Percentiles rank a stretch among this genome's conserved stretches.
Conservation (phyloP, 2,329 filamentous ascomycete species). For the Cladosporium sp. region DNA sequence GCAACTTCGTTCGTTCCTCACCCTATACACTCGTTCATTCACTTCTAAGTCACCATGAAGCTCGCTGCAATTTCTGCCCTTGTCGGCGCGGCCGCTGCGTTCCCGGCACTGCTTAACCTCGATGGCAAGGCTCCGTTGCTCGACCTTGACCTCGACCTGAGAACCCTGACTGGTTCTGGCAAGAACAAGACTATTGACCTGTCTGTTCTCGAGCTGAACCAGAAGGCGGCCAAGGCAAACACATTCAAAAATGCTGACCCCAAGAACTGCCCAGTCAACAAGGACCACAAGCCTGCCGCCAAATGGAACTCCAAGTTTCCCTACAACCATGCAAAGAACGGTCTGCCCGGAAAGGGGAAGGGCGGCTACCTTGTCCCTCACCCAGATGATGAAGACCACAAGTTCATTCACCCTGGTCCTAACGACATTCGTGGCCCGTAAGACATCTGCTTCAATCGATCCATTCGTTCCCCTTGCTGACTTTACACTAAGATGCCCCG, state of each 20-base stretch:
- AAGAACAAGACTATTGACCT: neutral
- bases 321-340: slow-evolving; percentile 15
- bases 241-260: slow-evolving; percentile 2
- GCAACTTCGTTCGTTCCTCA: neutral
- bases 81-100: slow-evolving; percentile 4
- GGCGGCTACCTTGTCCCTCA: slow-evolving; percentile 39
- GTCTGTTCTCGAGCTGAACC: slow-evolving; percentile 1
- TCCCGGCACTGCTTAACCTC: slow-evolving; percentile 7
- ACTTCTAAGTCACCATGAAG: neutral
- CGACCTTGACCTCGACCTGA: neutral
- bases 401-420: slow-evolving; percentile 29
- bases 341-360: slow-evolving; percentile 26
- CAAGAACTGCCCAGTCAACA: slow-evolving; percentile 2
- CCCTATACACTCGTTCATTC: neutral
- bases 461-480: slow-evolving; percentile 17
- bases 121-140: neutral
- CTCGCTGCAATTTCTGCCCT: slow-evolving; percentile 5
- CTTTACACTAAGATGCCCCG: slow-evolving; percentile 28
- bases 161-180: neutral
- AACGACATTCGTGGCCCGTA: slow-evolving; percentile 35
- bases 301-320: slow-evolving; percentile 7
- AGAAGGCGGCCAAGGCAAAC: neutral
- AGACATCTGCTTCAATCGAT: neutral
- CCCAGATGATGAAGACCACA: slow-evolving; percentile 33
- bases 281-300: slow-evolving; percentile 6